Evolutionary conservation across 352 stramenopile species (phyloP).

Genomic region (Hyphochytrium catenoides): DNA sequence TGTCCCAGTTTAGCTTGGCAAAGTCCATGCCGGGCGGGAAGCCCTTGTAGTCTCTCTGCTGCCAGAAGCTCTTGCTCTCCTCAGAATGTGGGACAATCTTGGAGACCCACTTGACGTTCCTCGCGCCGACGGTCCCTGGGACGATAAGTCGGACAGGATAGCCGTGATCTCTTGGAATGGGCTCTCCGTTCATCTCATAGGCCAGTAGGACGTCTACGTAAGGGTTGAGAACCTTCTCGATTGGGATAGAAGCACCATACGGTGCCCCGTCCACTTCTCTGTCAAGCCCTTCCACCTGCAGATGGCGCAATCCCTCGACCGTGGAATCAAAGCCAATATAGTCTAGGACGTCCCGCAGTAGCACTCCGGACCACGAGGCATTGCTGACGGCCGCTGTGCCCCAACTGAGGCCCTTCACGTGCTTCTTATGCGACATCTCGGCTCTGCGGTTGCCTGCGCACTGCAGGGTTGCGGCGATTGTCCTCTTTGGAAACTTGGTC

Average conservation of each 20-base stretch:
- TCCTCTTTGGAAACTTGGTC: conserved; percentile 68
- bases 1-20: conserved; percentile 46
- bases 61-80: conserved; percentile 68
- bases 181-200: conserved; percentile 94
- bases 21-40: conserved; percentile 64
- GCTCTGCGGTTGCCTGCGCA: conserved; percentile 86
- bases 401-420: conserved; percentile 55
- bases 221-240: conserved; percentile 75
- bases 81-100: conserved; percentile 56
- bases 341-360: conserved; percentile 72
- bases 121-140: conserved; percentile 74
- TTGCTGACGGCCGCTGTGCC: conserved; percentile 74
- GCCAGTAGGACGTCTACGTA: conserved; percentile 89
- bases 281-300: conserved; percentile 56
- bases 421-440: conserved; percentile 74
- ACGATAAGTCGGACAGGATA: conserved; percentile 88
- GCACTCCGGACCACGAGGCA: conserved; percentile 80
- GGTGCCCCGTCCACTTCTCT: conserved; percentile 45
- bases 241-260: conserved; percentile 69
- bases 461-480: conserved; percentile 80
- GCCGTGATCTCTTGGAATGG: conserved; percentile 80
- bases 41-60: conserved; percentile 73
- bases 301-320: conserved; percentile 39
- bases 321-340: conserved; percentile 37
- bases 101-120: conserved; percentile 91